These are phyloP conservation scores for Vitis hybrid DNA, from an alignment of 177 flowering plant genomes.

Conservation along the genomic window DNA sequence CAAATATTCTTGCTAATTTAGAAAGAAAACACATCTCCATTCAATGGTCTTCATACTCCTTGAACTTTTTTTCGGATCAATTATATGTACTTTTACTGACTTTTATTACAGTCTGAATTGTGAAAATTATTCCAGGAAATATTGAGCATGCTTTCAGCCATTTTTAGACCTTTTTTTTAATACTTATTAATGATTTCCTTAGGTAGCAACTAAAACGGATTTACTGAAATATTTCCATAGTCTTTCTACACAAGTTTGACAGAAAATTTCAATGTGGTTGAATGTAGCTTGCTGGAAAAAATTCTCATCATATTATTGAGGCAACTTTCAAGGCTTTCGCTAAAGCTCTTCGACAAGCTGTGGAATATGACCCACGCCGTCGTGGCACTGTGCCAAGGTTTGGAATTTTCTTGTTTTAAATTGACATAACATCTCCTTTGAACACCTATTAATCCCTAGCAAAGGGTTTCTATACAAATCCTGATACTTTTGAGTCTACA, in stretches of 20 bases:
- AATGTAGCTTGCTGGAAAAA: slow-evolving; percentile 89
- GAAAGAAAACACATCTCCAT: too few species aligned
- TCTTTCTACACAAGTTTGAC: neutral
- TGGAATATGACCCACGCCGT: slow-evolving; percentile 82
- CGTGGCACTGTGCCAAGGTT: slow-evolving; percentile 89
- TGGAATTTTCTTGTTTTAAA: slow-evolving; percentile 5
- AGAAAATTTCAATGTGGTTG: neutral
- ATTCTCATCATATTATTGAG: slow-evolving; percentile 98
- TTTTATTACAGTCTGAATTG: too few species aligned
- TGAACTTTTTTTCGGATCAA: too few species aligned
- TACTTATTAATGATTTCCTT: too few species aligned
- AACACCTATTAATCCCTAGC: neutral
- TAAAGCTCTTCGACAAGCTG: slow-evolving; percentile 96
- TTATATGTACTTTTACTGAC: neutral
- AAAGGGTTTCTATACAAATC: neutral
- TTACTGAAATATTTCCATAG: neutral
- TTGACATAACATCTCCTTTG: neutral
- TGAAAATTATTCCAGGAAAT: neutral
- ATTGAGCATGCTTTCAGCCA: neutral
- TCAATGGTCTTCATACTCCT: too few species aligned
- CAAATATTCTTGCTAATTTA: neutral
- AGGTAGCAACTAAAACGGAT: neutral
- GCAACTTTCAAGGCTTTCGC: slow-evolving; percentile 99
- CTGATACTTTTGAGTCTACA: neutral
- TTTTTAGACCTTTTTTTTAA: neutral